phyloP scores from a whole-genome alignment of 2,329 filamentous ascomycete species.

The Periconia digitata region DNA sequence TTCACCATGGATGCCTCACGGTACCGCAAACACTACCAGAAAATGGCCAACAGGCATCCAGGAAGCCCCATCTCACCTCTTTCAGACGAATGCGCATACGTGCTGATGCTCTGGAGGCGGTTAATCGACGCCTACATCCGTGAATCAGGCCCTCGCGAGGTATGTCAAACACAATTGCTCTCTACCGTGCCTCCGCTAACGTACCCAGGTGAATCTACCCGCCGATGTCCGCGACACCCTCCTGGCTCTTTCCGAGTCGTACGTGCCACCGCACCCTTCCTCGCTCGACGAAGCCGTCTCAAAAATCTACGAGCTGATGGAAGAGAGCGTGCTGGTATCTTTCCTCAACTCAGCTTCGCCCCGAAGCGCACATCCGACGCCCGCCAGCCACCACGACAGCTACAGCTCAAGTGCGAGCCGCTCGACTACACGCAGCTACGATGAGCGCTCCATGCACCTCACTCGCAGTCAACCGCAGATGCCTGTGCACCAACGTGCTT shows the following conservation, averaged over 20 bases:
- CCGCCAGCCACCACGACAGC: constrained; percentile 44
- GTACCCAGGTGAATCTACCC: constrained; percentile 67
- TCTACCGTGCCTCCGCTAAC: constrained; percentile 20
- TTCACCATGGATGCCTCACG: constrained; percentile 93
- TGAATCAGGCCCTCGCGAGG: constrained; percentile 41
- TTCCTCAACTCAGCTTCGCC: constrained; percentile 73
- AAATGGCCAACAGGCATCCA: constrained; percentile 56
- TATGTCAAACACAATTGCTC: constrained; percentile 12
- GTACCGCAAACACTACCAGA: constrained; percentile 70
- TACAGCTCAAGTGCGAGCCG: constrained; percentile 42
- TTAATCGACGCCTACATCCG: constrained; percentile 85
- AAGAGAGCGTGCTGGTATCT: constrained; percentile 89
- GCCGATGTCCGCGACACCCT: constrained; percentile 81
- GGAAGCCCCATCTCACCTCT: constrained; percentile 53
- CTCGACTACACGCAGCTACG: constrained; percentile 44
- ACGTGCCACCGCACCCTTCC: constrained; percentile 71
- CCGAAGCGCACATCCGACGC: constrained; percentile 47
- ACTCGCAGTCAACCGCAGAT: constrained; percentile 30
- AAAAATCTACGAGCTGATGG: constrained; percentile 95
- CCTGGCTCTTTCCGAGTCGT: constrained; percentile 61
- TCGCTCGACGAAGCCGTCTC: constrained; percentile 78
- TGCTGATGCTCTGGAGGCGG: constrained; percentile 82
- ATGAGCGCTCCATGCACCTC: constrained; percentile 39
- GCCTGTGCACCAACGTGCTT: constrained; percentile 40
- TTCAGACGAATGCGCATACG: constrained; percentile 64